Evolutionary conservation across 495 filamentous ascomycete genomes (phyloP).

Genomic region (Xylaria acuta): DNA sequence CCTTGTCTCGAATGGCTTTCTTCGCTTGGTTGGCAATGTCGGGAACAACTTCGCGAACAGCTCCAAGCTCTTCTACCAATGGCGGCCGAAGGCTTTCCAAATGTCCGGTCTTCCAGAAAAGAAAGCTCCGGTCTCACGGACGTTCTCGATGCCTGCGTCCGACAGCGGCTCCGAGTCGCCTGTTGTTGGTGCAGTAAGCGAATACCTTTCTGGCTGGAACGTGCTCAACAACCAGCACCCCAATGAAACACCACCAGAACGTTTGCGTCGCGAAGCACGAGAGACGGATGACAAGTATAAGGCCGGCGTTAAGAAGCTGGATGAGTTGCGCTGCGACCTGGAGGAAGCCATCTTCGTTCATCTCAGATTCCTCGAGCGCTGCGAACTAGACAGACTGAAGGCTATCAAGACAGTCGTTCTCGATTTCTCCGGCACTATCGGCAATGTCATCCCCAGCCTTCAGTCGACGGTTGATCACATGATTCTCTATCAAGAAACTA

Average conservation of each 20-base stretch:
- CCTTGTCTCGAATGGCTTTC: constrained; percentile 81
- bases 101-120: constrained; percentile 85
- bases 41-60: constrained; percentile 97
- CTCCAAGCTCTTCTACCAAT: constrained; percentile 96
- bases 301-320: constrained; percentile 78
- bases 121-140: constrained; percentile 72
- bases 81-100: constrained; percentile 91
- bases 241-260: constrained; percentile 88
- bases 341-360: constrained; percentile 94
- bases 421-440: constrained; percentile 96
- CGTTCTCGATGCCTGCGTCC: constrained; percentile 64
- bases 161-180: constrained; percentile 71
- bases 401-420: constrained; percentile 97
- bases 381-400: constrained; percentile 93
- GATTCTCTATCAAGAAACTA: constrained; percentile 98
- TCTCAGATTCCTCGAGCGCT: constrained; percentile 95
- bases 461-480: constrained; percentile 96
- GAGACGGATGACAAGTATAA: constrained; percentile 97
- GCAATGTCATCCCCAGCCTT: constrained; percentile 95
- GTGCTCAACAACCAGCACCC: constrained; percentile 81
- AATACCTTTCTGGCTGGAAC: constrained; percentile 91
- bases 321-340: constrained; percentile 87
- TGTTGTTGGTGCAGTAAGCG: constrained; percentile 75
- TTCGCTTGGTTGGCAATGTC: constrained; percentile 90
- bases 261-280: constrained; percentile 82